A percentile compares a stretch with the other conserved stretches of the same genome.
Conservation (phyloP, 768 basidiomycete genomes). For the Rhizopogon vesiculosus region DNA sequence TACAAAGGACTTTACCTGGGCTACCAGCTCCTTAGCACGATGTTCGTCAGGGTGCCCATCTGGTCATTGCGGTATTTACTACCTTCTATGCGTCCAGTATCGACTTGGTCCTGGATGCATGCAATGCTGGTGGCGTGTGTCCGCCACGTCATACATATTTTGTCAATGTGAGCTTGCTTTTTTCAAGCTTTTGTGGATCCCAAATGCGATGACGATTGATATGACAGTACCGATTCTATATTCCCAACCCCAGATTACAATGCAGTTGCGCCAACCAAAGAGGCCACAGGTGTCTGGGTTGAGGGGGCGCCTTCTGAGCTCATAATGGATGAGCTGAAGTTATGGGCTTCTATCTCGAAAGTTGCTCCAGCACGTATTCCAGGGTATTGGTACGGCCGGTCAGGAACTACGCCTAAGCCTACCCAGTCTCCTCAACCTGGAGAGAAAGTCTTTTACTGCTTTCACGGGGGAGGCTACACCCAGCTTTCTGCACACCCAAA, state of each 20-base stretch:
- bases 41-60: slow-evolving; percentile 42
- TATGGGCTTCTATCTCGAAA: slow-evolving; percentile 24
- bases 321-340: slow-evolving; percentile 25
- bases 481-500: slow-evolving; percentile 52
- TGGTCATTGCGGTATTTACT: slow-evolving; percentile 38
- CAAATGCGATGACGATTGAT: background rate
- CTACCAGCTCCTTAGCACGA: slow-evolving; percentile 34
- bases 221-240: slow-evolving; percentile 7
- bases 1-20: slow-evolving; percentile 44
- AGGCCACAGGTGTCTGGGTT: slow-evolving; percentile 27
- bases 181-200: background rate
- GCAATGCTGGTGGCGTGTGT: slow-evolving; percentile 31
- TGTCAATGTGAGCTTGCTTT: slow-evolving; percentile 13
- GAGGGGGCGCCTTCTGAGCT: slow-evolving; percentile 23
- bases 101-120: slow-evolving; percentile 42
- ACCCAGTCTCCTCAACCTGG: slow-evolving; percentile 34
- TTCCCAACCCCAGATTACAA: background rate
- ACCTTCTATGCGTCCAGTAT: slow-evolving; percentile 35
- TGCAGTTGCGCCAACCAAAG: slow-evolving; percentile 5
- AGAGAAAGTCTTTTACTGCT: slow-evolving; percentile 48
- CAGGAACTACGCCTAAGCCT: slow-evolving; percentile 30
- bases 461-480: slow-evolving; percentile 62
- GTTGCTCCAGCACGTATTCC: slow-evolving; percentile 42
- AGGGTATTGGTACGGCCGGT: slow-evolving; percentile 54
- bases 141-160: slow-evolving; percentile 23